Evolutionary conservation across 345 rosid genomes (phyloP).

Genomic region (Fremontodendron californicum): DNA sequence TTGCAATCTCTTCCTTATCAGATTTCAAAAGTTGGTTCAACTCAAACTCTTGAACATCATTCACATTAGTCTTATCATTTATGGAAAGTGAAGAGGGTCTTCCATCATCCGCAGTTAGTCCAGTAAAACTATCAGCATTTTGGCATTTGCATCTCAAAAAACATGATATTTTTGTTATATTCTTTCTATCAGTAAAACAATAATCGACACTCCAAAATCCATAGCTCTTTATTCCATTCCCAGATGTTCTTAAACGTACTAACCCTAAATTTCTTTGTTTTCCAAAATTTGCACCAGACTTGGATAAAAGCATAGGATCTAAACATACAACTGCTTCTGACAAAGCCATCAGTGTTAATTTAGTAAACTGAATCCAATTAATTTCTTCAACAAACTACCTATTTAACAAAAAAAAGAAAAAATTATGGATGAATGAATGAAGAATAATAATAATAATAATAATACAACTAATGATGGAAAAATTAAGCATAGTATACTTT

Average conservation of each 20-base stretch:
- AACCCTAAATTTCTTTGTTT: conserved; percentile 16
- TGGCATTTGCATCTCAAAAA: conserved; percentile 50
- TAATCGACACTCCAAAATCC: conserved; percentile 11
- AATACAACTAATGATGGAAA: background rate
- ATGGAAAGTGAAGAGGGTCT: conserved; percentile 28
- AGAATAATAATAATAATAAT: background rate
- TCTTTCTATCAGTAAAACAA: background rate
- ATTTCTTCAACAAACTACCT: conserved; percentile 3
- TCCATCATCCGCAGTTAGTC: conserved; percentile 32
- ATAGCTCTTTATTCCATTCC: conserved; percentile 9
- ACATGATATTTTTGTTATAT: conserved; percentile 9
- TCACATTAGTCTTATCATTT: conserved; percentile 27
- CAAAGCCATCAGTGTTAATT: conserved; percentile 32
- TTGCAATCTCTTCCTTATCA: conserved; percentile 28
- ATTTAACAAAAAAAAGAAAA: background rate
- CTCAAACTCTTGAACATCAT: conserved; percentile 27
- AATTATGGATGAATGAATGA: background rate
- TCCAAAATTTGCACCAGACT: conserved; percentile 10
- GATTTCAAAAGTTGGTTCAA: conserved; percentile 27
- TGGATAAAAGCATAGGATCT: conserved; percentile 24
- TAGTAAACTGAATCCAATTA: background rate
- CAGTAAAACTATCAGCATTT: conserved; percentile 34
- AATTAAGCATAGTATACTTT: background rate
- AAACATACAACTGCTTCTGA: conserved; percentile 33
- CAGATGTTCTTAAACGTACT: conserved; percentile 14